Conservation (phyloP, 129 eudicot species). For the Tagetes erecta region DNA sequence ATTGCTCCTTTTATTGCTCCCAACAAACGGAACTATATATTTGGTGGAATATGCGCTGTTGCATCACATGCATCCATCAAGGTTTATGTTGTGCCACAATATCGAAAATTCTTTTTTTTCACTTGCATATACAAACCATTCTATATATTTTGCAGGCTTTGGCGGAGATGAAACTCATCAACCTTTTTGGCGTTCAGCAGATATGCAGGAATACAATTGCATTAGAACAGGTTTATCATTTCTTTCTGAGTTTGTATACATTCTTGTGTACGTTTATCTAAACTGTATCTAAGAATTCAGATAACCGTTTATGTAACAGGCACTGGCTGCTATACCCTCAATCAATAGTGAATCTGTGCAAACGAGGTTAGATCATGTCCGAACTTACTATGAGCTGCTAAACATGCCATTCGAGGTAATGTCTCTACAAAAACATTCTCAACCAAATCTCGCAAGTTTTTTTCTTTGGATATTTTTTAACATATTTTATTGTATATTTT, state of each 20-base stretch:
- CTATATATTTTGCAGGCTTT: conserved; percentile 58
- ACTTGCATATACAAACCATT: conserved; percentile 25
- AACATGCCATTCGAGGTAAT: conserved; percentile 98
- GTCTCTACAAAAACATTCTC: neutral
- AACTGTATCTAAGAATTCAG: conserved; percentile 3
- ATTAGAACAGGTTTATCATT: conserved; percentile 76
- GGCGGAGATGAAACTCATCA: conserved; percentile 84
- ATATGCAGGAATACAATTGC: conserved; percentile 97
- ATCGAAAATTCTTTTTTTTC: conserved; percentile 2
- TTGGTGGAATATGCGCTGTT: conserved; percentile 87
- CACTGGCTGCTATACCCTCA: conserved; percentile 87
- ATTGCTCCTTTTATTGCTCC: conserved; percentile 94
- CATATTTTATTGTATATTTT: neutral
- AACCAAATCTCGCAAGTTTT: neutral
- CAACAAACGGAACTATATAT: conserved; percentile 69
- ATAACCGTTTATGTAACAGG: conserved; percentile 43
- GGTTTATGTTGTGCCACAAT: conserved; percentile 41
- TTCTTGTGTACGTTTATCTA: neutral
- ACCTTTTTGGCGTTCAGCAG: conserved; percentile 98
- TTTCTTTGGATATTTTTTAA: neutral
- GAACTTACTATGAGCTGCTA: conserved; percentile 86
- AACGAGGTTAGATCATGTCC: conserved; percentile 73
- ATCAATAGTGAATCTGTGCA: conserved; percentile 86
- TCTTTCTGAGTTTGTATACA: conserved; percentile 6
- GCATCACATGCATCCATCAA: conserved; percentile 84